These are phyloP conservation scores for Camelina neglecta DNA, from an alignment of 345 rosid species.

Conservation along the genomic window DNA sequence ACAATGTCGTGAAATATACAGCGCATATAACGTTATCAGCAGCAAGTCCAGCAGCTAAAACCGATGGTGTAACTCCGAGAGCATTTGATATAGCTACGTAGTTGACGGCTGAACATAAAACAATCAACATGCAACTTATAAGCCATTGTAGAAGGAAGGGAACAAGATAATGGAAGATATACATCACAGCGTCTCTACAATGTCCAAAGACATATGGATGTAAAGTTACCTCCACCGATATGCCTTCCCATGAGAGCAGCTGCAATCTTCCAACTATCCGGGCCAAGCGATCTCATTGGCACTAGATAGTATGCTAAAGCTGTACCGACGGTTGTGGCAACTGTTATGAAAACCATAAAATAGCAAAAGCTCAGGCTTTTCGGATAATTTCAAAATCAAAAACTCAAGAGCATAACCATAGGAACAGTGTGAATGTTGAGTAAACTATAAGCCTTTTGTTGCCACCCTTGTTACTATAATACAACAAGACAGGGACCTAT, in stretches of 20 bases:
- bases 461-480: not conserved
- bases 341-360: slow-evolving; percentile 43
- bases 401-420: not conserved
- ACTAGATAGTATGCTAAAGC: slow-evolving; percentile 67
- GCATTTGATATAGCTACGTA: slow-evolving; percentile 83
- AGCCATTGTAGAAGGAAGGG: slow-evolving; percentile 6
- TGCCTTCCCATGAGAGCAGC: slow-evolving; percentile 96
- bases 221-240: slow-evolving; percentile 75
- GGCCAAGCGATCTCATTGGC: slow-evolving; percentile 89
- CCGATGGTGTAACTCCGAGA: slow-evolving; percentile 70
- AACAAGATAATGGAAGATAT: not conserved
- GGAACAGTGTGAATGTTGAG: not conserved
- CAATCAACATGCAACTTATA: slow-evolving; percentile 22
- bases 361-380: slow-evolving; percentile 26
- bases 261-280: slow-evolving; percentile 89
- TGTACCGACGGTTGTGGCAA: slow-evolving; percentile 83
- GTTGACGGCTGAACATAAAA: slow-evolving; percentile 64
- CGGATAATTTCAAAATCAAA: slow-evolving; percentile 9
- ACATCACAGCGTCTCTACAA: not conserved
- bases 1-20: slow-evolving; percentile 71
- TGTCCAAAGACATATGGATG: not conserved
- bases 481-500: not conserved
- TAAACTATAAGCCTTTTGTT: not conserved
- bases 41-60: slow-evolving; percentile 80
- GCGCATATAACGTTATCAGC: slow-evolving; percentile 96